A percentile compares a stretch with the other conserved stretches of the same genome.
Evolutionary conservation across 148 eudicot genomes (phyloP).

Genomic region (Persicaria maculosa): DNA sequence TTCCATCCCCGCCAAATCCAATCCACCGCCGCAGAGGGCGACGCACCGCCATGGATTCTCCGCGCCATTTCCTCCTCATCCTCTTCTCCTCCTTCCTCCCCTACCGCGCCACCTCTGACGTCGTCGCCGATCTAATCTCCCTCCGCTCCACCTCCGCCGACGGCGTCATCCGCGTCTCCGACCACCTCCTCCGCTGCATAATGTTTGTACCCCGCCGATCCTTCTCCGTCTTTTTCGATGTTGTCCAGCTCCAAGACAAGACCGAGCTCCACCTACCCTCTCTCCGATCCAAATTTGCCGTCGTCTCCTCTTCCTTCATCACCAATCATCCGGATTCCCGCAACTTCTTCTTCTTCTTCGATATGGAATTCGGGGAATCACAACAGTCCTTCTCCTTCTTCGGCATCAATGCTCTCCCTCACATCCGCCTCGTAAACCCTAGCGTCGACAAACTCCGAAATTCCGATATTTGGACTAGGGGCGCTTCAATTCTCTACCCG

Average conservation of each 20-base stretch:
- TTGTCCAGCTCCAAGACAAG: conserved; percentile 14
- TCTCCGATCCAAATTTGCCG: conserved; percentile 55
- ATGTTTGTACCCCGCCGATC: conserved; percentile 49
- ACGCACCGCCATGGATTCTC: too few relatives aligned
- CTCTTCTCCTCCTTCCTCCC: conserved; percentile 12
- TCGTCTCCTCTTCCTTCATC: conserved; percentile 49
- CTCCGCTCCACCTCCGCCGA: conserved; percentile 57
- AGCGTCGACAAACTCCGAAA: conserved; percentile 19
- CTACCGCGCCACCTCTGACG: neutral
- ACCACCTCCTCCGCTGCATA: conserved; percentile 53
- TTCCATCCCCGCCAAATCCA: too few relatives aligned
- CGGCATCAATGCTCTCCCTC: conserved; percentile 55
- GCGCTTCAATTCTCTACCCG: conserved; percentile 44
- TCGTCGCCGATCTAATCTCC: conserved; percentile 41
- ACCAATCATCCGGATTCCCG: conserved; percentile 22
- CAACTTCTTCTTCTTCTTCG: conserved; percentile 58
- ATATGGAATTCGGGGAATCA: conserved; percentile 62
- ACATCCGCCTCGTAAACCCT: conserved; percentile 49
- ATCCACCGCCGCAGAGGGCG: too few relatives aligned
- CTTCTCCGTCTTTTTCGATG: conserved; percentile 81
- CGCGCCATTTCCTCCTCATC: neutral
- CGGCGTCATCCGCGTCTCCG: conserved; percentile 63
- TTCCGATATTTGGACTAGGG: conserved; percentile 46
- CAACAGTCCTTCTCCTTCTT: conserved; percentile 44
- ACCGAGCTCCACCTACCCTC: conserved; percentile 6